A percentile compares a stretch with the other conserved stretches of the same genome.
Evolutionary conservation across 805 yeast species (phyloP).

Genomic region (Ogataea pilisensis): DNA sequence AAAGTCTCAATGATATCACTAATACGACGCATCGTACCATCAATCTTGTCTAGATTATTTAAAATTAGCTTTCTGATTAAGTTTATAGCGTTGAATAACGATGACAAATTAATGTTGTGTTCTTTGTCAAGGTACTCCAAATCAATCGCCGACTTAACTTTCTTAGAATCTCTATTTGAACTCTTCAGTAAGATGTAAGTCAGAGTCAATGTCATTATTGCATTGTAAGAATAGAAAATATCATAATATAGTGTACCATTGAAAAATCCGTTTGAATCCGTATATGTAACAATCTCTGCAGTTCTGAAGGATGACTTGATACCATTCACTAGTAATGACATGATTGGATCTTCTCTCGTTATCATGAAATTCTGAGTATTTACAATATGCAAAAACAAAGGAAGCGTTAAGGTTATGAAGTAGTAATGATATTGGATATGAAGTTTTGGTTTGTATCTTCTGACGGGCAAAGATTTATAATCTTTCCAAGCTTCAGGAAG

Average conservation of each 20-base stretch:
- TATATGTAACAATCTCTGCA: conserved; percentile 34
- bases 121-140: conserved; percentile 24
- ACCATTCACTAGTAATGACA: conserved; percentile 37
- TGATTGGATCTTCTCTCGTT: conserved; percentile 39
- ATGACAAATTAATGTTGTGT: conserved; percentile 26
- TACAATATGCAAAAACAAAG: conserved; percentile 38
- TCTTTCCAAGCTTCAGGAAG: conserved; percentile 32
- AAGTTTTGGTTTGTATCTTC: conserved; percentile 39
- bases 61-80: conserved; percentile 31
- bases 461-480: conserved; percentile 29
- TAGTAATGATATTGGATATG: conserved; percentile 40
- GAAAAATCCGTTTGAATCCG: conserved; percentile 35
- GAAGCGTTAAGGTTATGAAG: conserved; percentile 38
- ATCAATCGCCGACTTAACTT: conserved; percentile 23
- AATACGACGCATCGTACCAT: conserved; percentile 40
- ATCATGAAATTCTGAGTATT: conserved; percentile 33
- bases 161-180: conserved; percentile 15
- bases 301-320: conserved; percentile 37
- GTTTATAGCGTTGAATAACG: conserved; percentile 31
- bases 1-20: conserved; percentile 40
- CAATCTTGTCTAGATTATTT: conserved; percentile 31
- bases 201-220: conserved; percentile 38
- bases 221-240: conserved; percentile 40
- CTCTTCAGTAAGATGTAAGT: conserved; percentile 35
- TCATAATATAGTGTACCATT: conserved; percentile 45